phyloP scores from a whole-genome alignment of 805 yeast species.

The Teunomyces atbi region DNA sequence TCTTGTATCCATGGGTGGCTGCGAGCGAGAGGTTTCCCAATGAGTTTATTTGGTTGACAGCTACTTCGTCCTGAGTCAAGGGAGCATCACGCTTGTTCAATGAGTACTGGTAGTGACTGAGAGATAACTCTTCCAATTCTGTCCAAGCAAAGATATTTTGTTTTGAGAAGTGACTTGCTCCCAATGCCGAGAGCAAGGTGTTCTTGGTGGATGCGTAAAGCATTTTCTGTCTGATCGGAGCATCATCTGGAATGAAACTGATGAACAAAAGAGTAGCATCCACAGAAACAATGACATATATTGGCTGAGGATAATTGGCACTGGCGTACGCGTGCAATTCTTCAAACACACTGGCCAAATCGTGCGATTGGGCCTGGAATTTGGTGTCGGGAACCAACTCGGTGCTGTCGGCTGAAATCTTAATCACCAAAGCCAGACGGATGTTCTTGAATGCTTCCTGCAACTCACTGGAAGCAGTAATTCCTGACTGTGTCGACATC shows the following conservation, averaged over 20 bases:
- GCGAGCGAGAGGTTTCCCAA: slow-evolving; percentile 31
- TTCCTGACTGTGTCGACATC: slow-evolving; percentile 48
- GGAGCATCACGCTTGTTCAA: slow-evolving; percentile 35
- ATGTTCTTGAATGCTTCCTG: slow-evolving; percentile 40
- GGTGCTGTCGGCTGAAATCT: slow-evolving; percentile 33
- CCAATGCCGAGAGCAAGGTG: slow-evolving; percentile 71
- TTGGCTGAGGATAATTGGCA: slow-evolving; percentile 33
- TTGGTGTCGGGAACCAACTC: slow-evolving; percentile 29
- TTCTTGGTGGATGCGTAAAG: slow-evolving; percentile 88
- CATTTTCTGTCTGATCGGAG: slow-evolving; percentile 85
- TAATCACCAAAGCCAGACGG: slow-evolving; percentile 27
- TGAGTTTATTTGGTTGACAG: slow-evolving; percentile 43
- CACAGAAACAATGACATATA: slow-evolving; percentile 28
- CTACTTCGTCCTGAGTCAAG: slow-evolving; percentile 58
- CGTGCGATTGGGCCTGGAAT: slow-evolving; percentile 10
- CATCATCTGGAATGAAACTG: slow-evolving; percentile 82
- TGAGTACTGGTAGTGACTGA: slow-evolving; percentile 40
- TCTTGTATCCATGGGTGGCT: slow-evolving; percentile 18
- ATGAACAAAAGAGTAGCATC: slow-evolving; percentile 48
- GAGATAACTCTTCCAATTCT: slow-evolving; percentile 52
- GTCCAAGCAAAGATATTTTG: slow-evolving; percentile 47
- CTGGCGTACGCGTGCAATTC: slow-evolving; percentile 21
- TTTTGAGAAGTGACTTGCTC: slow-evolving; percentile 53
- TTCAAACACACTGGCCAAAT: slow-evolving; percentile 17
- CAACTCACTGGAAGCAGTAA: slow-evolving; percentile 41